A percentile compares a stretch with the other conserved stretches of the same genome.
Conservation (phyloP, 345 rosid genomes). For the Eucalyptus lansdowneana region DNA sequence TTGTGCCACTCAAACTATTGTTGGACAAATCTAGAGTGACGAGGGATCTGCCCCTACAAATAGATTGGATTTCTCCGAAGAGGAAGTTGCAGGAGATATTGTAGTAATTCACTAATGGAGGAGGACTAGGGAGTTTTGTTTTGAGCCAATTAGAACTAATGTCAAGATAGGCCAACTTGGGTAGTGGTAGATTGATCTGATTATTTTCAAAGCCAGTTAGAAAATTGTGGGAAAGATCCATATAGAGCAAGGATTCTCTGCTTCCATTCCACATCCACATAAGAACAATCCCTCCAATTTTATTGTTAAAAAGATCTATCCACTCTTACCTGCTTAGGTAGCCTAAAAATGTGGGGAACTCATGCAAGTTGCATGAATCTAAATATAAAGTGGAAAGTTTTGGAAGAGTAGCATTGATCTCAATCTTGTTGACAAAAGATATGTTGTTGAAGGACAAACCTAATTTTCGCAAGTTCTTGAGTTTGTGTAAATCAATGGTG, state of each 20-base stretch:
- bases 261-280: neutral
- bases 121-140: neutral
- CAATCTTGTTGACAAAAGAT: fast-evolving
- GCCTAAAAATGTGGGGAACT: neutral
- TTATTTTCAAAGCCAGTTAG: too few species aligned
- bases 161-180: fast-evolving
- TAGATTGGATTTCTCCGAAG: neutral
- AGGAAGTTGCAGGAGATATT: neutral
- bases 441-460: neutral
- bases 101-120: fast-evolving
- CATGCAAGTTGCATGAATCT: neutral
- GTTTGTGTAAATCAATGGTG: too few species aligned
- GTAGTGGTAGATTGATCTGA: neutral
- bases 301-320: neutral
- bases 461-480: fast-evolving
- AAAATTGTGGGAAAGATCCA: neutral
- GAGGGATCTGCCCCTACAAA: fast-evolving
- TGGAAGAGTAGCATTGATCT: too few species aligned
- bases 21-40: neutral
- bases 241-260: fast-evolving
- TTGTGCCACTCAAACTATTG: neutral
- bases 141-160: neutral
- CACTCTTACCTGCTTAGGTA: fast-evolving
- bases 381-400: too few species aligned
- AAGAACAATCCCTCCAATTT: neutral